Evolutionary conservation across 2,329 filamentous ascomycete genomes (phyloP).

Genomic region (Ilyonectria sp.): DNA sequence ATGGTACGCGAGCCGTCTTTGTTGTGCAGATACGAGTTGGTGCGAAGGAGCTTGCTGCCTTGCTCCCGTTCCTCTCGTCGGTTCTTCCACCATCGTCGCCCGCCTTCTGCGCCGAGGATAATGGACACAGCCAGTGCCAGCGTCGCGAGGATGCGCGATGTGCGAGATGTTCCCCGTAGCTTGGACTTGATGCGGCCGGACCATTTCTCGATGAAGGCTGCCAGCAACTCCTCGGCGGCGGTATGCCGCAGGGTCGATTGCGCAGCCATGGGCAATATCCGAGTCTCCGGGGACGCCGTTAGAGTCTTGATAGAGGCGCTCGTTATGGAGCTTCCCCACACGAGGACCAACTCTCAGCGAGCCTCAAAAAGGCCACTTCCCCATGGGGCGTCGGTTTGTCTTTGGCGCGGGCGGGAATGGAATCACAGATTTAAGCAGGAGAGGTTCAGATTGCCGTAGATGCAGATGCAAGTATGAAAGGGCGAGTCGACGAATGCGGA

Average conservation of each 20-base stretch:
- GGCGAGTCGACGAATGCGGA: conserved; percentile 17
- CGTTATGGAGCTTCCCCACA: conserved; percentile 44
- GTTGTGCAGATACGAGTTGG: conserved; percentile 92
- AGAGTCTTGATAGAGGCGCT: conserved; percentile 28
- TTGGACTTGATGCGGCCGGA: conserved; percentile 65
- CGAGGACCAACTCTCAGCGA: conserved; percentile 36
- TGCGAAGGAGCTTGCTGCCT: conserved; percentile 84
- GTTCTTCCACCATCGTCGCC: conserved; percentile 82
- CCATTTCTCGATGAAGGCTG: conserved; percentile 75
- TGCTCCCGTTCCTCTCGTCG: conserved; percentile 85
- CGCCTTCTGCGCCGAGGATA: conserved; percentile 83
- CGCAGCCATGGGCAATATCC: conserved; percentile 75
- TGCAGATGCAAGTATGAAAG: not conserved
- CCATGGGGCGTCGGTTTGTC: conserved; percentile 35
- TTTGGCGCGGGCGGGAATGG: conserved; percentile 3
- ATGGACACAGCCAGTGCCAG: conserved; percentile 84
- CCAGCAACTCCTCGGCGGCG: conserved; percentile 77
- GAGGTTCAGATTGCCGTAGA: conserved; percentile 19
- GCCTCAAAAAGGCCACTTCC: conserved; percentile 37
- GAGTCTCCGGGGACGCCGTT: conserved; percentile 15
- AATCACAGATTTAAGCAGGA: conserved; percentile 21
- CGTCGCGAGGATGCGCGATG: conserved; percentile 81
- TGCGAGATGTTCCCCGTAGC: conserved; percentile 76
- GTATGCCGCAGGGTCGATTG: conserved; percentile 86
- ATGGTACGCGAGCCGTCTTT: conserved; percentile 97